Percentiles rank a stretch among this genome's conserved stretches.
Conservation (phyloP, 2,329 filamentous ascomycete genomes). For the Aspergillus ustus region DNA sequence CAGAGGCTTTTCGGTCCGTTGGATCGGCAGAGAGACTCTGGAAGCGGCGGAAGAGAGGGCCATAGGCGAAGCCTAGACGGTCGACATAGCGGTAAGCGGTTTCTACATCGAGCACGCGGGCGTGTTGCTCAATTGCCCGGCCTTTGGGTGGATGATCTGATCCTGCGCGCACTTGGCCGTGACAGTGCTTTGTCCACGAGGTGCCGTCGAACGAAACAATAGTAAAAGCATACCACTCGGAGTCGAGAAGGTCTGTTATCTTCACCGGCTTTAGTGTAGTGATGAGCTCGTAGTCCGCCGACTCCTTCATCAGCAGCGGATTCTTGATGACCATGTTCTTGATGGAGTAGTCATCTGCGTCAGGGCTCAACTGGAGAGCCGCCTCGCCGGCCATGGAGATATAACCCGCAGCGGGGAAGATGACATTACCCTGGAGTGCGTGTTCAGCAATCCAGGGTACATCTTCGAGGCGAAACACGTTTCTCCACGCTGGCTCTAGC, state of each 20-base stretch:
- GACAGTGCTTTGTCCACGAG: constrained; percentile 25
- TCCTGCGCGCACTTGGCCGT: constrained; percentile 17
- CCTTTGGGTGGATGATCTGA: neutral
- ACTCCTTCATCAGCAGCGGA: constrained; percentile 3
- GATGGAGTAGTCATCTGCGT: constrained; percentile 18
- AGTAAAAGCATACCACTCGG: constrained; percentile 24
- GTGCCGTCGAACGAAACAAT: constrained; percentile 16
- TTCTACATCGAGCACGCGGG: neutral
- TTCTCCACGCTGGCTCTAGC: constrained; percentile 33
- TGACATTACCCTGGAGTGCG: constrained; percentile 24
- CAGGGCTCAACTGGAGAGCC: constrained; percentile 19
- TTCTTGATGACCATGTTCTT: constrained; percentile 20
- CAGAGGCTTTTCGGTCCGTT: neutral
- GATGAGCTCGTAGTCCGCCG: constrained; percentile 19
- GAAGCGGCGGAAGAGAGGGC: constrained; percentile 1
- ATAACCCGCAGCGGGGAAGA: constrained; percentile 34
- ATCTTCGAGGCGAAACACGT: constrained; percentile 30
- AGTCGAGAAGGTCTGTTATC: constrained; percentile 2
- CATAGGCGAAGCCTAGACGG: neutral
- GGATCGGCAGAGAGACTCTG: neutral
- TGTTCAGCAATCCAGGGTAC: constrained; percentile 39
- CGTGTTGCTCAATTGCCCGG: neutral
- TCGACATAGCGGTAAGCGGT: neutral
- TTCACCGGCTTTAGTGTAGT: constrained; percentile 18
- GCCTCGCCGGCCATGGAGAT: constrained; percentile 32